Evolutionary conservation across 2,329 filamentous ascomycete genomes (phyloP), one percentile per base, ranked within the genome.

Genomic region (Lecanicillium sp.): DNA sequence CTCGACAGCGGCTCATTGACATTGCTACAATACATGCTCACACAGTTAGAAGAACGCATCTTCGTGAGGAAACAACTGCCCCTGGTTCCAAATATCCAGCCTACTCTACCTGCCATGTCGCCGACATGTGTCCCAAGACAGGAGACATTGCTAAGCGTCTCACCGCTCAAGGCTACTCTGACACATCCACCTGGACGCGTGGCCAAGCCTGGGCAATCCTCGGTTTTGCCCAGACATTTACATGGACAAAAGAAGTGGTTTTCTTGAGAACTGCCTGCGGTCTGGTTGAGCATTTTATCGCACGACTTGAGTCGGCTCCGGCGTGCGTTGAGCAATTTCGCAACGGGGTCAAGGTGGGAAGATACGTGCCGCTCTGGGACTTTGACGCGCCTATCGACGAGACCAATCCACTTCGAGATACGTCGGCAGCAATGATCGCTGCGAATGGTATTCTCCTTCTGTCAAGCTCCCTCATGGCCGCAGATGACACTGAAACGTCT

Each of bases 131-230:
- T 12, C 60, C 65, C 0, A 34, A 43, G 1, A 65, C 56, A 0
- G 67, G 68, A 0, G 41, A 43, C 2, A 46, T 68, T 0, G 62
- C 63, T 42, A 43, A 55, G 19, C 57, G 57, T 9, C 53, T 62
- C 43, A 73, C 68, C 0, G 63, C 62, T 9, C 69, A 73, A 43
- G 70, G 69, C 3, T 65, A 64, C 48, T 46, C 51, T 4, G 59
- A 67, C 35, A 46, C 55, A 11, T 70, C 65, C 1, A 70, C 66
- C 1, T 73, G 70, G 70, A 53, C 62, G 1, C 56, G 70, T 2
- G 70, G 69, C 0, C 69, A 73, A 40, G 63, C 66, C 0, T 73
- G 68, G 68, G 60, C 59, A 0, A 64, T 71, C 7, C 51, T 70
- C 30, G 68, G 68, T 0, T 72, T 67, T 37, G 57, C 66, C 1